These are phyloP conservation scores for Solanum paucissectum DNA, from an alignment of 257 asterid genomes.

Conservation along the genomic window DNA sequence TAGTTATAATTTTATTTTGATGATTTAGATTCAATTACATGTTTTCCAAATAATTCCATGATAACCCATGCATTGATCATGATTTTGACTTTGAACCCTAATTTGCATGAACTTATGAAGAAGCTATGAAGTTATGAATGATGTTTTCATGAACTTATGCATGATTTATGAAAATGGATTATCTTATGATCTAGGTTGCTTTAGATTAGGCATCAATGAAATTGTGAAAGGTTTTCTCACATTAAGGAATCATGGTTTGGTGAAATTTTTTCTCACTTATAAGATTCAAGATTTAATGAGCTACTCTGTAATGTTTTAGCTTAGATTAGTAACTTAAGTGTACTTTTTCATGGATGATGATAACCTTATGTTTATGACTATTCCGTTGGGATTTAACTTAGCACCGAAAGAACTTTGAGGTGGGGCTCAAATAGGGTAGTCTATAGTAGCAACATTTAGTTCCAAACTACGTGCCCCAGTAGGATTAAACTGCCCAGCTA, in stretches of 20 bases:
- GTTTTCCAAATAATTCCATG: not conserved
- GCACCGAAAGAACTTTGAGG: too few relatives aligned
- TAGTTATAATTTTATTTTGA: not conserved
- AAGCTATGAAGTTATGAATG: not conserved
- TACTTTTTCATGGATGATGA: too few relatives aligned
- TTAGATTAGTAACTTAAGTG: too few relatives aligned
- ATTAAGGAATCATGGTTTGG: too few relatives aligned
- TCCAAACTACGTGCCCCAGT: not conserved
- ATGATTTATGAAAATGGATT: not conserved
- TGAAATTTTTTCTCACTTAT: too few relatives aligned
- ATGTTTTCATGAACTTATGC: not conserved
- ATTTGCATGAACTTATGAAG: not conserved
- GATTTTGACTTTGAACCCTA: not conserved
- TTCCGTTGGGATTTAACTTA: too few relatives aligned
- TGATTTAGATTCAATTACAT: too few relatives aligned
- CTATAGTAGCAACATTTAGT: too few relatives aligned
- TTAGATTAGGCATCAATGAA: not conserved
- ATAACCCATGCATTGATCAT: not conserved
- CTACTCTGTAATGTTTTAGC: too few relatives aligned
- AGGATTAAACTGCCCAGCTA: not conserved
- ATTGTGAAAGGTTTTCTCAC: not conserved
- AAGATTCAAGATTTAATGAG: too few relatives aligned
- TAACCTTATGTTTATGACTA: too few relatives aligned
- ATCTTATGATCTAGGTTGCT: not conserved
- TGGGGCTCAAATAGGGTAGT: too few relatives aligned